Base-by-base conservation (phyloP, 768 basidiomycete species). In the Podaxis pistillaris region DNA sequence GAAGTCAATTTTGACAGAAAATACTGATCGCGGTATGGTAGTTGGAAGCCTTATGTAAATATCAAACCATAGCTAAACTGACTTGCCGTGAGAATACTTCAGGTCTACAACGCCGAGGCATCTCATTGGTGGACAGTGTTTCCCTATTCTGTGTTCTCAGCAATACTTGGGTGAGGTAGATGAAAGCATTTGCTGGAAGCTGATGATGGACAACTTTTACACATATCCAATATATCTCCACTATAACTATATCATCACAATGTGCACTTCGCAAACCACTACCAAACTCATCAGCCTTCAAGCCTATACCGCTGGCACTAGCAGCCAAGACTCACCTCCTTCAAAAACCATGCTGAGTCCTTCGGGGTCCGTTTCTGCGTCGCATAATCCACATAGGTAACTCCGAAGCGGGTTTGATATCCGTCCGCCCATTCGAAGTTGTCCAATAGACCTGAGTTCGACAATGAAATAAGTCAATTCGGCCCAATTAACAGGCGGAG, bases 361-460 rank as follows among this genome's bases (percentile, higher is more conserved):
- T 89, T 89, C 2, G 86, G 86, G 65, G 78, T 81, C 28, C 88
- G 77, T 71, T 85, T 76, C 72, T 85, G 87, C 3, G 86, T 88
- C 47, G 79, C 71, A 72, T 85, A 89, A 73, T 89, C 83, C 46
- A 90, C 83, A 70, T 88, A 86, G 7, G 86, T 89, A 55, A 88
- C 80, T 17, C 88, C 88, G 67, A 90, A 90, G 6, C 88, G 84
- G 4, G 85, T 85, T 38, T 72, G 74, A 66, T 88, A 88, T 7
- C 88, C 86, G 63, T 89, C 87, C 22, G 85, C 83, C 44, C 88
- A 88, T 70, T 90, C 88, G 62, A 89, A 88, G 69, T 88, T 89
- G 67, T 89, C 87, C 63, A 89, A 67, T 51, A 89, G 75, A 73
- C 85, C 49, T 50, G 13, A 50, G 19, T 9, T 13, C 26, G 11